Conservation (phyloP, 306 rosid species). For the Rubus parviflorus region DNA sequence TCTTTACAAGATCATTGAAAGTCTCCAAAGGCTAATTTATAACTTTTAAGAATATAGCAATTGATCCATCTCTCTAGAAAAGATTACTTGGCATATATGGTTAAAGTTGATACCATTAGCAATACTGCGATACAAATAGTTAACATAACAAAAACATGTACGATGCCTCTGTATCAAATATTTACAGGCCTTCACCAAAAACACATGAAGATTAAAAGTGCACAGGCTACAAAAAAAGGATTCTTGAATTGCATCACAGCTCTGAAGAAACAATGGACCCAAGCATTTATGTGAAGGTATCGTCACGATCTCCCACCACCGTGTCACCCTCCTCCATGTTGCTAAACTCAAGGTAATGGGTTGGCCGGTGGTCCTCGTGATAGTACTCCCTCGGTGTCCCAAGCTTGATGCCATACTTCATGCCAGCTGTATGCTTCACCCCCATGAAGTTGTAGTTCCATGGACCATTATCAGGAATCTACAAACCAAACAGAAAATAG, state of each 20-base stretch:
- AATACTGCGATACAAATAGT: neutral
- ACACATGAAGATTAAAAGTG: neutral
- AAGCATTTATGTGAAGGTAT: conserved; percentile 49
- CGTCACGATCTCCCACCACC: conserved; percentile 87
- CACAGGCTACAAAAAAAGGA: neutral
- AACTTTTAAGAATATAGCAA: neutral
- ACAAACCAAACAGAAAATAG: conserved; percentile 18
- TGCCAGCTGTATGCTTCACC: conserved; percentile 85
- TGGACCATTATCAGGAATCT: conserved; percentile 95
- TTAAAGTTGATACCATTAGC: too few species aligned
- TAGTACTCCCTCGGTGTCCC: conserved; percentile 90
- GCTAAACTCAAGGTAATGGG: conserved; percentile 95
- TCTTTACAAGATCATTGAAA: too few species aligned
- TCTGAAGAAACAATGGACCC: neutral
- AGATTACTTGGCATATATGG: neutral
- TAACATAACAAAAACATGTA: neutral
- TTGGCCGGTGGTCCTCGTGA: conserved; percentile 93
- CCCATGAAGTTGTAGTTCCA: conserved; percentile 99
- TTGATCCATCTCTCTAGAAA: neutral
- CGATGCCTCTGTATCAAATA: neutral
- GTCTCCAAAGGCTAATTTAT: too few species aligned
- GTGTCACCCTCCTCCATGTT: conserved; percentile 90
- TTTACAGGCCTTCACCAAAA: conserved; percentile 12
- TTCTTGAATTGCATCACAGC: neutral
- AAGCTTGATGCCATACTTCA: conserved; percentile 90